phyloP scores from a whole-genome alignment of 2,329 filamentous ascomycete species.

The Alternaria alternata region DNA sequence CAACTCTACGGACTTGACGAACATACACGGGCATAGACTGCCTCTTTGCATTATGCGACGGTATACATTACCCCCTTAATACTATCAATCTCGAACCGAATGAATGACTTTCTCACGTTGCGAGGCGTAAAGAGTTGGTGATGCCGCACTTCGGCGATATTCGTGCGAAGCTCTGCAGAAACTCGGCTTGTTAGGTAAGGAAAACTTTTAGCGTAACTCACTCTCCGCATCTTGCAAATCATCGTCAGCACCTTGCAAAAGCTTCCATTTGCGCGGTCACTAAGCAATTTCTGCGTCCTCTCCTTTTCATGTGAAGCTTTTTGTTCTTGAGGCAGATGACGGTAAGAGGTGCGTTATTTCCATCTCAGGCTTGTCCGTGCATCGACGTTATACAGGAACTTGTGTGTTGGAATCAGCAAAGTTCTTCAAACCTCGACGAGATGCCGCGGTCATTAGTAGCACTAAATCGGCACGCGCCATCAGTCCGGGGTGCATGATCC shows the following conservation, averaged over 20 bases:
- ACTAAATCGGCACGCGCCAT: constrained; percentile 14
- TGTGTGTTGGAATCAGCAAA: not conserved
- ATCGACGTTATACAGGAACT: not conserved
- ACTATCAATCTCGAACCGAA: not conserved
- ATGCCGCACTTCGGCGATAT: constrained; percentile 16
- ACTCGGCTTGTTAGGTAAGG: constrained; percentile 18
- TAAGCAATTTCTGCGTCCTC: not conserved
- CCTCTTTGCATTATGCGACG: not conserved
- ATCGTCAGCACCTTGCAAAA: constrained; percentile 4
- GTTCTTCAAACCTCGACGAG: not conserved
- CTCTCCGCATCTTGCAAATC: constrained; percentile 8
- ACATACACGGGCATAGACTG: not conserved
- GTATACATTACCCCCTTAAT: not conserved
- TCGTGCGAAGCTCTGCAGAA: constrained; percentile 17
- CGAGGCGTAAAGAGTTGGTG: not conserved
- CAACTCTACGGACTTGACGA: not conserved
- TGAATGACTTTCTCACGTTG: not conserved
- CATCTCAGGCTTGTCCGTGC: not conserved
- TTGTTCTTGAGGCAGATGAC: not conserved
- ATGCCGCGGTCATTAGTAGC: constrained; percentile 7
- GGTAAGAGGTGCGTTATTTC: not conserved
- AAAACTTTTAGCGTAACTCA: not conserved
- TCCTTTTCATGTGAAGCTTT: not conserved
- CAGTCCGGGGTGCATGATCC: constrained; percentile 34
- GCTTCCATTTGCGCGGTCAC: not conserved